Evolutionary conservation across 176 grass and related monocot species (phyloP), one percentile per base, ranked within the genome.

Genomic region (Bolboschoenus planiculmis): DNA sequence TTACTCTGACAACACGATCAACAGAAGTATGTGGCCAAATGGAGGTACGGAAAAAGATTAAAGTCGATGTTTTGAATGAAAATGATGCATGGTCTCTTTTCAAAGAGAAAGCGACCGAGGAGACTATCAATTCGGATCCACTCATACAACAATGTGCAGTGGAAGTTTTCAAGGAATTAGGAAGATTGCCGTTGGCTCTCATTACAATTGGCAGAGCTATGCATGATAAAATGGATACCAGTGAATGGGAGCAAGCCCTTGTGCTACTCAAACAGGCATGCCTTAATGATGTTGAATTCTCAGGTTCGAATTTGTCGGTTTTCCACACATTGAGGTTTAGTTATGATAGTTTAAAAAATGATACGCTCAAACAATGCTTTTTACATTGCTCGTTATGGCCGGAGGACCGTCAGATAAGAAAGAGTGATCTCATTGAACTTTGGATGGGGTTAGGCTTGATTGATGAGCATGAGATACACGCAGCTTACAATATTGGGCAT

Each of bases 301-400:
- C 55, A 1, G 20, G 55, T 57, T 16, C 53, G 53, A 56, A 57
- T 57, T 58, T 87, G 24, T 5, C 71, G 6, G 29, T 80, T 4
- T 64, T 97, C 24, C 44, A 54, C 0, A 39, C 10, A 21, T 71
- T 88, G 16, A 93, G 91, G 75, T 83, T 93, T 31, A 93, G 91
- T 86, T 88, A 83, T 71, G 91, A 91, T 65, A 88, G 20, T 15
- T 82, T 97, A 35, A 53, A 82, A 61, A 73, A 35, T 46, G 84
- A 90, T 70, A 46, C 31, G 37, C 51, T 61, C 29, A 81, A 59
- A 53, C 62, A 82, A 26, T 90, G 89, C 74, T 88, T 97, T 81
- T 84, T 90, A 51, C 82, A 60, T 61, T 79, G 86, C 21, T 87
- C 89, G 23, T 83, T 97, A 6, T 93, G 87, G 86, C 89, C 94